Percentiles rank a stretch among this genome's conserved stretches.
These are phyloP conservation scores for Cryptosporidium xiaoi DNA, from an alignment of 169 alveolate genomes.

Conservation along the genomic window DNA sequence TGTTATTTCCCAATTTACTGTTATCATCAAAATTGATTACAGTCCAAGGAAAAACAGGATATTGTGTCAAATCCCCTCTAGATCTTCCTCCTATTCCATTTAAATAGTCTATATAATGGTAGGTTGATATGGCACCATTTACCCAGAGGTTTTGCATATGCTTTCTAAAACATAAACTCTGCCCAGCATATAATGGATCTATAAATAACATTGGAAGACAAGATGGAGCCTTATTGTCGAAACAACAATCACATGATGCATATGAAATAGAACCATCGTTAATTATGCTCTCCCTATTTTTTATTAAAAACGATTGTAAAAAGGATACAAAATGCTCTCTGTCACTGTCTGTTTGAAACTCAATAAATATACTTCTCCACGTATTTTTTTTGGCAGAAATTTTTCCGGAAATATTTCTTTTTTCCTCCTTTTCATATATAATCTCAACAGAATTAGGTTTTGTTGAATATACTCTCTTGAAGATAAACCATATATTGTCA, in stretches of 20 bases:
- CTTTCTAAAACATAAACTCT: slow-evolving; percentile 77
- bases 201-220: slow-evolving; percentile 63
- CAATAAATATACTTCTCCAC: slow-evolving; percentile 83
- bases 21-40: slow-evolving; percentile 84
- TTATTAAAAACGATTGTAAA: slow-evolving; percentile 80
- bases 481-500: slow-evolving; percentile 80
- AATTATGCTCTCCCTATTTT: slow-evolving; percentile 11
- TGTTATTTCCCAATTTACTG: slow-evolving; percentile 50
- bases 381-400: slow-evolving; percentile 71
- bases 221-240: slow-evolving; percentile 5
- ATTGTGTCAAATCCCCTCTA: slow-evolving; percentile 93
- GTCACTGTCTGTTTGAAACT: slow-evolving; percentile 79
- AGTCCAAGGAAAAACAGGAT: slow-evolving; percentile 98
- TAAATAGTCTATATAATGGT: slow-evolving; percentile 92
- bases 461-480: slow-evolving; percentile 83
- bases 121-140: slow-evolving; percentile 91
- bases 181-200: slow-evolving; percentile 67
- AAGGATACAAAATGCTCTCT: slow-evolving; percentile 82
- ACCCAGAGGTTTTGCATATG: slow-evolving; percentile 88
- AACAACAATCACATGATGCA: slow-evolving; percentile 43
- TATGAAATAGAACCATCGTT: slow-evolving; percentile 2
- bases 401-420: neutral
- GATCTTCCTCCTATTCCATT: slow-evolving; percentile 94
- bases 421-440: slow-evolving; percentile 81
- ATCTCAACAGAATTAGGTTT: slow-evolving; percentile 85